Base-by-base conservation (phyloP, 2,329 filamentous ascomycete species). In the Parastagonospora avenae region DNA sequence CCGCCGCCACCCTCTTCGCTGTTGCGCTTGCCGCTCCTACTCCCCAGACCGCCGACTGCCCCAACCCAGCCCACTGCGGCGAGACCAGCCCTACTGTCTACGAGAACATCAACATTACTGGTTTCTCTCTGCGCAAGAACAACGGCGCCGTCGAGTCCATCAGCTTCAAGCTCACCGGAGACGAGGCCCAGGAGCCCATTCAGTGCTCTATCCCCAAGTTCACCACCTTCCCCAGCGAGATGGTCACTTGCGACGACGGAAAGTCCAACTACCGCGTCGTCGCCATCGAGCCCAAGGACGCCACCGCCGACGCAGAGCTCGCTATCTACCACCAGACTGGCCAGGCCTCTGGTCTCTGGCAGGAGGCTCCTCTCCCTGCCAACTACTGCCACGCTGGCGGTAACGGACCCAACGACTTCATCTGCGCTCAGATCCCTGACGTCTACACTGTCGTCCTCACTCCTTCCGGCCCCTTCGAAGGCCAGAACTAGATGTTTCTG, bases 11-110 rank as follows among this genome's bases (percentile, higher is more conserved):
- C 42, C 52, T 65, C 52, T 52, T 54, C 52, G 55, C 54, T 27
- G 51, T 53, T 33, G 59, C 57, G 16, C 38, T 63, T 9, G 60
- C 62, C 15, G 57, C 59, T 7, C 62, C 63, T 16, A 46, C 59
- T 24, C 47, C 59, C 29, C 59, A 61, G 38, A 56, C 58, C 8
- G 42, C 54, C 24, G 57, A 52, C 37, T 62, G 59, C 59, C 52
- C 58, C 42, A 63, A 64, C 62, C 59, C 59, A 38, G 59, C 59
- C n/a, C 57, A 58, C 52, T 60, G 59, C 52, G 49, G 48, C 41
- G 40, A 54, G 11, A 31, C 48, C 12, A 38, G 49, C 51, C 50
- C 55, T 40, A 36, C 46, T 28, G 51, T 27, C 29, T 60, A 48
- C 31, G 63, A 66, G 41, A 64, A 60, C 49, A 52, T 65, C 54